Conservation (phyloP, 192 early-diverging fungal genomes). For the Globomyces pollinis-pini region DNA sequence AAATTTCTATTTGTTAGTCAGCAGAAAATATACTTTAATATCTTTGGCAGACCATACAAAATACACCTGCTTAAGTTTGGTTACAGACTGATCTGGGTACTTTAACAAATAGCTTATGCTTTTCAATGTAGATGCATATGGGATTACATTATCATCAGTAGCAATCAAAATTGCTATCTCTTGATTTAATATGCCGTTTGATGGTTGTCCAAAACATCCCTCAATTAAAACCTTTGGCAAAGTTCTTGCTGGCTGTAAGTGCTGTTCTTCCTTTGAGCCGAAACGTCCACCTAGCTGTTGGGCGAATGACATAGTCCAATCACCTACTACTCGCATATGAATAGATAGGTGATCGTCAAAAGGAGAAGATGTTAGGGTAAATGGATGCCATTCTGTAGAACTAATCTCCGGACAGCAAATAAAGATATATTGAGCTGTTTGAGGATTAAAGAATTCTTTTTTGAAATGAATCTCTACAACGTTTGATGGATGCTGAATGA, state of each 20-base stretch:
- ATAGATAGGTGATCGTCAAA: constrained; percentile 66
- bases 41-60: constrained; percentile 83
- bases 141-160: constrained; percentile 77
- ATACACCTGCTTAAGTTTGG: constrained; percentile 75
- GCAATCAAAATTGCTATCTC: constrained; percentile 69
- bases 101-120: constrained; percentile 67
- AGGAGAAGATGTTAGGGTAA: constrained; percentile 75
- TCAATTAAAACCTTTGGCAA: constrained; percentile 68
- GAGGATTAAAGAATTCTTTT: constrained; percentile 48
- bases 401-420: constrained; percentile 67
- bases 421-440: constrained; percentile 76
- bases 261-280: constrained; percentile 32
- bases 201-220: constrained; percentile 69
- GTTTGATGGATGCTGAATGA: constrained; percentile 74
- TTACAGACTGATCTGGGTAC: constrained; percentile 35
- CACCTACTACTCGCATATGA: constrained; percentile 70
- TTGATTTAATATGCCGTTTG: constrained; percentile 76
- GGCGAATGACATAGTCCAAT: constrained; percentile 66
- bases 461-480: constrained; percentile 74
- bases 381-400: constrained; percentile 72
- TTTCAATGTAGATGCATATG: constrained; percentile 75
- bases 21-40: constrained; percentile 40
- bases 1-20: constrained; percentile 39
- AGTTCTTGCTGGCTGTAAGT: constrained; percentile 31
- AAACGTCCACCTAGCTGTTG: constrained; percentile 59